phyloP scores from a whole-genome alignment of 139 green algal genomes.

The Closterium sp. region DNA sequence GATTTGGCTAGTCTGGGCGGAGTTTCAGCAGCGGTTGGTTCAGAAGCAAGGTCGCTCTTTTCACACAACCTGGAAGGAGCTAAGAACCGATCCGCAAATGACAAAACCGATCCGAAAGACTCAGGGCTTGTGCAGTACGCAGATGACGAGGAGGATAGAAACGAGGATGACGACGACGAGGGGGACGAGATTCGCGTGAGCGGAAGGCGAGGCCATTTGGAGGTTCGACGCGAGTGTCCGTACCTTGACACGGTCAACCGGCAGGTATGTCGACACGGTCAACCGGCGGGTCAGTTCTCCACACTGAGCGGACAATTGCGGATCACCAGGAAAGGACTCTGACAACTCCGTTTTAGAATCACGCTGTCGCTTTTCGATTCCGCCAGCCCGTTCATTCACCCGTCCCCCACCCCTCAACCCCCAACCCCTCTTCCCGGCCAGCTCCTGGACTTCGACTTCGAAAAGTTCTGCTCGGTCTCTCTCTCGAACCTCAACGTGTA shows the following conservation, averaged over 20 bases:
- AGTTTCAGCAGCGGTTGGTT: not conserved
- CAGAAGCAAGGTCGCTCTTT: not conserved
- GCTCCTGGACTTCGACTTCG: slow-evolving; percentile 98
- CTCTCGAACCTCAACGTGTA: slow-evolving; percentile 94
- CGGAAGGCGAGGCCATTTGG: slow-evolving; percentile 1
- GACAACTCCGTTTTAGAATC: no score
- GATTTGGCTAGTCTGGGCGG: not conserved
- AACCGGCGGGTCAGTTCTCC: not conserved
- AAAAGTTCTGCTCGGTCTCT: slow-evolving; percentile 95
- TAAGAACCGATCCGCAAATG: not conserved
- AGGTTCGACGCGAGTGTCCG: slow-evolving; percentile 70
- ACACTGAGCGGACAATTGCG: no score
- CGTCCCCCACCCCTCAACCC: no score
- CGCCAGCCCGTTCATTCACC: not conserved
- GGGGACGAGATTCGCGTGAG: slow-evolving; percentile 3
- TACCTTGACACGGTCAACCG: slow-evolving; percentile 94
- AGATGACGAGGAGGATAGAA: slow-evolving; percentile 30
- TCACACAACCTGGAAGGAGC: not conserved
- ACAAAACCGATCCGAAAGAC: not conserved
- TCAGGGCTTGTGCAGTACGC: not conserved
- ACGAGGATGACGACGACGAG: slow-evolving; percentile 6
- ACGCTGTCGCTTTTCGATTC: not conserved
- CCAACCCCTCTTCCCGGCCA: not conserved
- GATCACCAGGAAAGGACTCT: no score
- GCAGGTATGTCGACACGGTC: slow-evolving; percentile 13